These are phyloP conservation scores for Suhomyces panamericanus DNA, from an alignment of 1,139 yeast genomes.

Conservation along the genomic window DNA sequence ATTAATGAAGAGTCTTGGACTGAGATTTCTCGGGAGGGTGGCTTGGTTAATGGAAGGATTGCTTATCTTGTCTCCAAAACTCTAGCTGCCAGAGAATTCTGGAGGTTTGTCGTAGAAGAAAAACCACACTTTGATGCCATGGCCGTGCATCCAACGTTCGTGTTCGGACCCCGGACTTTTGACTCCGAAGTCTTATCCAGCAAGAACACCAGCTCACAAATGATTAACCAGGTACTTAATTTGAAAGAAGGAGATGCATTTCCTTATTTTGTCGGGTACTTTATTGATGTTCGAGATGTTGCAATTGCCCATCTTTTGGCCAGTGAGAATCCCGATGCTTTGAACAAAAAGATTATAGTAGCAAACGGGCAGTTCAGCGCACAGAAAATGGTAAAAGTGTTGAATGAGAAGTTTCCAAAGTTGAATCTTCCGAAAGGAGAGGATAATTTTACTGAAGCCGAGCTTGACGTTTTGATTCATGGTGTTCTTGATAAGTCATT, in stretches of 20 bases:
- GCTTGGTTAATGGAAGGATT: neutral
- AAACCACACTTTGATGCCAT: slow-evolving; percentile 2
- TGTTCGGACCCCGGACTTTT: slow-evolving; percentile 1
- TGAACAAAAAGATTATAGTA: slow-evolving; percentile 12
- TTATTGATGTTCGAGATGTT: slow-evolving; percentile 16
- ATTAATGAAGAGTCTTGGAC: slow-evolving; percentile 1
- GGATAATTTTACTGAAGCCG: neutral
- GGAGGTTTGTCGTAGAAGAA: slow-evolving; percentile 1
- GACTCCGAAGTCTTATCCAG: neutral
- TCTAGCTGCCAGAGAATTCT: neutral
- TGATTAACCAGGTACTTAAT: slow-evolving; percentile 2
- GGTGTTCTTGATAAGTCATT: slow-evolving; percentile 30
- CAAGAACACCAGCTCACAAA: neutral
- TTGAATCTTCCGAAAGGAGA: neutral
- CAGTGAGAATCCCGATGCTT: slow-evolving; percentile 11
- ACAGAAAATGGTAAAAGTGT: slow-evolving; percentile 35
- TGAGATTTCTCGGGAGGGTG: neutral
- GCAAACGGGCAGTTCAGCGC: slow-evolving; percentile 8
- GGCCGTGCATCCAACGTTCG: neutral
- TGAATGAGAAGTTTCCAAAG: slow-evolving; percentile 16
- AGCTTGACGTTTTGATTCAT: neutral
- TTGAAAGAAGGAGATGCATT: slow-evolving; percentile 17
- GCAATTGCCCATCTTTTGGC: slow-evolving; percentile 16
- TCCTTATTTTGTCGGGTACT: slow-evolving; percentile 10
- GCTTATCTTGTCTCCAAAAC: slow-evolving; percentile 1